A percentile compares a stretch with the other conserved stretches of the same genome.
These are phyloP conservation scores for Rhododendron henanense DNA, from an alignment of 148 eudicot genomes.

Conservation along the genomic window DNA sequence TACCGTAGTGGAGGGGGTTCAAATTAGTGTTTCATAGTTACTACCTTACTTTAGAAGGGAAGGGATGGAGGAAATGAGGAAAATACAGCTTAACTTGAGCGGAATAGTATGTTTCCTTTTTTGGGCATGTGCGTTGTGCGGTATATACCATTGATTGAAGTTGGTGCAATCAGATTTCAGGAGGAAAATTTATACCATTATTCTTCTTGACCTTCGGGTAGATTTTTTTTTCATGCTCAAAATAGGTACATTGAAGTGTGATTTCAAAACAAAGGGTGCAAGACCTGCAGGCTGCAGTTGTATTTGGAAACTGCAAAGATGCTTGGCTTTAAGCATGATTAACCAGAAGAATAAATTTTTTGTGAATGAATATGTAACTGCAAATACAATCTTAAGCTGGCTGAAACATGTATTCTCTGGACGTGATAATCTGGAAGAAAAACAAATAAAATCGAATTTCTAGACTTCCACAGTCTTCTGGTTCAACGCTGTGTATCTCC, in stretches of 20 bases:
- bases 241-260: neutral
- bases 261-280: neutral
- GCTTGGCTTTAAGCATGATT: neutral
- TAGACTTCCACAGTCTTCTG: constrained; percentile 56
- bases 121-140: neutral
- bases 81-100: neutral
- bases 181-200: neutral
- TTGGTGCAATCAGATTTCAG: neutral
- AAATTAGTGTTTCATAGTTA: neutral
- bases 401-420: neutral
- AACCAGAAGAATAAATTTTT: neutral
- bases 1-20: neutral
- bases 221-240: neutral
- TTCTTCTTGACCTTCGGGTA: neutral
- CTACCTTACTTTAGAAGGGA: neutral
- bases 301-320: neutral
- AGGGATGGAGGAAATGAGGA: neutral
- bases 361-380: neutral
- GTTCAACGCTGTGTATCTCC: constrained; percentile 89
- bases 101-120: neutral
- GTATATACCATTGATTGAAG: neutral
- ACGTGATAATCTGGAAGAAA: neutral
- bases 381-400: neutral
- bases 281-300: neutral
- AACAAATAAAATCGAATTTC: neutral